Evolutionary conservation across 495 filamentous ascomycete species (phyloP).

Genomic region (Collariella sp.): DNA sequence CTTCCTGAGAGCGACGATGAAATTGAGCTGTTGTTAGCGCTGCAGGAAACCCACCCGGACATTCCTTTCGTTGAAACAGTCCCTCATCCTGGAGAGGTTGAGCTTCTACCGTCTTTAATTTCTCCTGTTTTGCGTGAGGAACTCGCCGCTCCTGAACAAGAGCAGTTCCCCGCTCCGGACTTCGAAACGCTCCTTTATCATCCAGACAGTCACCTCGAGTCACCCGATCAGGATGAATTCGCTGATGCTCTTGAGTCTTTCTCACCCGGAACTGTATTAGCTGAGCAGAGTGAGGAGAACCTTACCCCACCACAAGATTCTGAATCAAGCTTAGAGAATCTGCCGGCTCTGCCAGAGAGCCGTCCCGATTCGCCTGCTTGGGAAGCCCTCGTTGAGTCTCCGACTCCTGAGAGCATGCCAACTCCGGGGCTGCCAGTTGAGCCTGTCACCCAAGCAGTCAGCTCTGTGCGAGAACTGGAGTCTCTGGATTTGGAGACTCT

Average conservation of each 20-base stretch:
- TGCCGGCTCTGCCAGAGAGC: slow-evolving; percentile 10
- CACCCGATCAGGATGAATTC: background rate
- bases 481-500: too few species aligned
- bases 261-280: too few species aligned
- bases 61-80: too few species aligned
- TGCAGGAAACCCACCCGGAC: slow-evolving; percentile 8
- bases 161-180: background rate
- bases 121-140: background rate
- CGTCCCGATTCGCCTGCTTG: background rate
- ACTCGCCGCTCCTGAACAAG: background rate
- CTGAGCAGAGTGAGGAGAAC: too few species aligned
- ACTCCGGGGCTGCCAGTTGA: background rate
- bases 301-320: too few species aligned
- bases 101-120: too few species aligned
- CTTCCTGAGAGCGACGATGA: too few species aligned
- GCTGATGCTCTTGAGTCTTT: background rate
- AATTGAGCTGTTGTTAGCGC: background rate
- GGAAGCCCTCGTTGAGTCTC: background rate
- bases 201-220: slow-evolving; percentile 7
- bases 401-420: background rate
- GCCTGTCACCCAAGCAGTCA: background rate
- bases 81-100: too few species aligned
- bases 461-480: too few species aligned
- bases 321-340: background rate
- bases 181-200: slow-evolving; percentile 1